A percentile compares a stretch with the other conserved stretches of the same genome.
Conservation (phyloP, 352 stramenopile species). For the Peronospora belbahrii region DNA sequence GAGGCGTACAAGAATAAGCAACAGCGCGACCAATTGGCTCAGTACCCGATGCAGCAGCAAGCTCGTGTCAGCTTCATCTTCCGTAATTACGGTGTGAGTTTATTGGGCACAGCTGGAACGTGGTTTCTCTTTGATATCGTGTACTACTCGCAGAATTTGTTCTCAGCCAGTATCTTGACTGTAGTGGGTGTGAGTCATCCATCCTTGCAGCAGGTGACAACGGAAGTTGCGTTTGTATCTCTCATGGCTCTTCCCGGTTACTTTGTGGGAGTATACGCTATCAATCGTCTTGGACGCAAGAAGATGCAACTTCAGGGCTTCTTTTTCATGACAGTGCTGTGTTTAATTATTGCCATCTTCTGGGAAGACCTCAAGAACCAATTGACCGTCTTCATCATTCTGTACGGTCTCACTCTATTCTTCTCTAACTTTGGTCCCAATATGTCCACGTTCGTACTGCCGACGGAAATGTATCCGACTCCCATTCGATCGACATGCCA, state of each 20-base stretch:
- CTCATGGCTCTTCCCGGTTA: conserved; percentile 77
- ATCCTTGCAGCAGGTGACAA: conserved; percentile 46
- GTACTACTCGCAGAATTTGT: conserved; percentile 75
- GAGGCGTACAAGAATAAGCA: conserved; percentile 31
- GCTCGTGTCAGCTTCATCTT: conserved; percentile 35
- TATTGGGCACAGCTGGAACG: conserved; percentile 61
- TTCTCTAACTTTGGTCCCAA: conserved; percentile 86
- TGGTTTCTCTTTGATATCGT: conserved; percentile 87
- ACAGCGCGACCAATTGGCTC: conserved; percentile 10
- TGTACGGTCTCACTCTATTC: conserved; percentile 72
- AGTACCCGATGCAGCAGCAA: not conserved
- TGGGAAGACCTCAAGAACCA: conserved; percentile 49
- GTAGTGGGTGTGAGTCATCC: conserved; percentile 43
- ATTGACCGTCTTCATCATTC: conserved; percentile 52
- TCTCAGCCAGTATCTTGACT: conserved; percentile 58
- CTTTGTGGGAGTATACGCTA: conserved; percentile 65
- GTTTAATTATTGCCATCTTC: conserved; percentile 50
- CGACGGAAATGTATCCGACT: conserved; percentile 81
- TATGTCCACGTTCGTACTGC: conserved; percentile 84
- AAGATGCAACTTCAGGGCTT: conserved; percentile 76
- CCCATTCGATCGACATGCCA: conserved; percentile 83
- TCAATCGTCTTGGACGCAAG: conserved; percentile 61
- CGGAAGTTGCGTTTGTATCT: conserved; percentile 50
- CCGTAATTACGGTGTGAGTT: conserved; percentile 35
- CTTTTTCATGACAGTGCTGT: conserved; percentile 52